A percentile compares a stretch with the other conserved stretches of the same genome.
Evolutionary conservation across 2,329 filamentous ascomycete genomes (phyloP).

Genomic region (Amylocarpus encephaloides): DNA sequence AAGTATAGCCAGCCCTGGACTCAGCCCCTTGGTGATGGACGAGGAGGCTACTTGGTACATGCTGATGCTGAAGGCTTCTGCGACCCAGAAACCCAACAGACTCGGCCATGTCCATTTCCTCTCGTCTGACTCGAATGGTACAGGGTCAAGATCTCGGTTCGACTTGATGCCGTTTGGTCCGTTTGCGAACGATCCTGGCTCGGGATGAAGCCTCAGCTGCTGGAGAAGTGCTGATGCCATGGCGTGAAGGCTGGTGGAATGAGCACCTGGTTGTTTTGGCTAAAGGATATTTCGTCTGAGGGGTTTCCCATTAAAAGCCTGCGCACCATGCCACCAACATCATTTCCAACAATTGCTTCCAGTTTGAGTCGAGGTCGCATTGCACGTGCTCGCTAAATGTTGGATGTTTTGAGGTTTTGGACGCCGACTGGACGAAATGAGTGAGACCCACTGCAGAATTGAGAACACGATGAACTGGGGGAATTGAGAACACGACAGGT

Average conservation of each 20-base stretch:
- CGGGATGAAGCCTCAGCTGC: slow-evolving; percentile 14
- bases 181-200: slow-evolving; percentile 16
- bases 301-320: not conserved
- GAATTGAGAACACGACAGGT: not conserved
- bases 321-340: not conserved
- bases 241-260: too few relatives aligned
- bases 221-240: slow-evolving; percentile 15
- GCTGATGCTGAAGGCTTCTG: slow-evolving; percentile 25
- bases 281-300: not conserved
- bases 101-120: slow-evolving; percentile 24
- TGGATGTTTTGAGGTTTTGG: not conserved
- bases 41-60: slow-evolving; percentile 26
- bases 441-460: too few relatives aligned
- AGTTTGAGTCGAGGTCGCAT: not conserved
- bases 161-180: slow-evolving; percentile 11
- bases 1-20: slow-evolving; percentile 19
- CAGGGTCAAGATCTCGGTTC: slow-evolving; percentile 24
- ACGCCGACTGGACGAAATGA: not conserved
- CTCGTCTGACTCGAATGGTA: slow-evolving; percentile 20
- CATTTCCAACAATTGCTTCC: too few relatives aligned
- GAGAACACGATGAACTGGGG: not conserved
- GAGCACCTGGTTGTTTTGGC: too few relatives aligned
- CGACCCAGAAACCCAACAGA: slow-evolving; percentile 25
- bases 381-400: not conserved
- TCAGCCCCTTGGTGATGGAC: slow-evolving; percentile 24